A percentile compares a stretch with the other conserved stretches of the same genome.
Evolutionary conservation across 108 stramenopile genomes (phyloP).

Genomic region (Phaeodactylum tricornutum): DNA sequence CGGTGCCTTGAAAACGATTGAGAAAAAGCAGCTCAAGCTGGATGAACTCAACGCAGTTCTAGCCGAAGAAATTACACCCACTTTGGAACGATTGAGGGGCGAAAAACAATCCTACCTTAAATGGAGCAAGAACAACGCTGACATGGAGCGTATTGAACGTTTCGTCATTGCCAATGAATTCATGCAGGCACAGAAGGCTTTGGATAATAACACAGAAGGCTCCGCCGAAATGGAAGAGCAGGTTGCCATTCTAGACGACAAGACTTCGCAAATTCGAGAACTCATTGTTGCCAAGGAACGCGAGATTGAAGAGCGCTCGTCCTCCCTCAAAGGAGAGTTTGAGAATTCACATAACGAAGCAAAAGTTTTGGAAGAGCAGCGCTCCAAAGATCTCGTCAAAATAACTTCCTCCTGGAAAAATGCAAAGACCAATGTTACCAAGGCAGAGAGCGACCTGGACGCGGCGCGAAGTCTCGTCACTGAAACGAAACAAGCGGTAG

Average conservation of each 20-base stretch:
- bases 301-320: constrained; percentile 39
- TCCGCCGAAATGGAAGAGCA: constrained; percentile 52
- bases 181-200: constrained; percentile 46
- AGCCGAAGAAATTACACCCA: constrained; percentile 95
- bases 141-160: constrained; percentile 89
- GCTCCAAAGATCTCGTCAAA: constrained; percentile 92
- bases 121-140: constrained; percentile 92
- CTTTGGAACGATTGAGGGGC: constrained; percentile 88
- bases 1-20: constrained; percentile 93
- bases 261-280: constrained; percentile 32
- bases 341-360: constrained; percentile 35
- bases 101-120: constrained; percentile 92
- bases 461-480: constrained; percentile 45
- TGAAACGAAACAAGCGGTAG: constrained; percentile 41
- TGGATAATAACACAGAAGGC: constrained; percentile 49
- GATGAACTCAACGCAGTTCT: constrained; percentile 93
- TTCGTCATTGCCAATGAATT: constrained; percentile 91
- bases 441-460: constrained; percentile 61
- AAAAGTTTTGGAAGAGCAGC: constrained; percentile 61
- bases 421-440: constrained; percentile 46
- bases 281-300: constrained; percentile 44
- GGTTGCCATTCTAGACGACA: constrained; percentile 23
- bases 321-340: constrained; percentile 54
- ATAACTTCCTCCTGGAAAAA: constrained; percentile 76
- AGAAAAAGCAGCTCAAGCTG: constrained; percentile 97